Percentiles rank a stretch among this genome's conserved stretches.
Evolutionary conservation across 352 stramenopile genomes (phyloP).

Genomic region (Aphanomyces astaci): DNA sequence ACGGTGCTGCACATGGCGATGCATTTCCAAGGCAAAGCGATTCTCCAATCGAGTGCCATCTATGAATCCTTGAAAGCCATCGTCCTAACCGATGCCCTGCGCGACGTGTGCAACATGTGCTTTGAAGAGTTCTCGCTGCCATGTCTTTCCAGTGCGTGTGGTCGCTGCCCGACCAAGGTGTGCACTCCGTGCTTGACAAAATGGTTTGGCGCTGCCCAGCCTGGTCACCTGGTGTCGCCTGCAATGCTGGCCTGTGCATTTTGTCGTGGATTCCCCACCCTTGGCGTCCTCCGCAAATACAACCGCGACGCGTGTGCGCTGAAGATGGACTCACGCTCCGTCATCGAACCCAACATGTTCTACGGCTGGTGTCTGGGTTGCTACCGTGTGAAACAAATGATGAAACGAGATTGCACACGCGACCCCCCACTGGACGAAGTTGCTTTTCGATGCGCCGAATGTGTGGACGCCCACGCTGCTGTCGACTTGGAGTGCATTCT

Average conservation of each 20-base stretch:
- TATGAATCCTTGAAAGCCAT: not conserved
- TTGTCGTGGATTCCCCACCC: not conserved
- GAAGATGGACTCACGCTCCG: not conserved
- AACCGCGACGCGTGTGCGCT: constrained; percentile 1
- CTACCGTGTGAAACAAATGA: constrained; percentile 6
- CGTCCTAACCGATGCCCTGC: not conserved
- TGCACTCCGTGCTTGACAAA: not conserved
- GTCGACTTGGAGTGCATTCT: constrained; percentile 13
- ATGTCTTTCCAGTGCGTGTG: not conserved
- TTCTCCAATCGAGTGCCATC: not conserved
- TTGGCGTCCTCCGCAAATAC: constrained; percentile 14
- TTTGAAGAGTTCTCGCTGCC: constrained; percentile 5
- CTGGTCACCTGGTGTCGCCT: not conserved
- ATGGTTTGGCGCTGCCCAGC: constrained; percentile 7
- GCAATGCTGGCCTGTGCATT: constrained; percentile 7
- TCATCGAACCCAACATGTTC: not conserved
- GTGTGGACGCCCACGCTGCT: not conserved
- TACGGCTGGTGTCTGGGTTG: constrained; percentile 20
- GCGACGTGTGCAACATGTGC: constrained; percentile 11
- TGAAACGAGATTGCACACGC: not conserved
- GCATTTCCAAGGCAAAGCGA: not conserved
- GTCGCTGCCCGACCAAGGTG: not conserved
- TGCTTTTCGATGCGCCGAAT: constrained; percentile 1
- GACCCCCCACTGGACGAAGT: not conserved
- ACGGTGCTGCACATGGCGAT: not conserved